Conservation (phyloP, 805 yeast species). For the Candida hungchunana region DNA sequence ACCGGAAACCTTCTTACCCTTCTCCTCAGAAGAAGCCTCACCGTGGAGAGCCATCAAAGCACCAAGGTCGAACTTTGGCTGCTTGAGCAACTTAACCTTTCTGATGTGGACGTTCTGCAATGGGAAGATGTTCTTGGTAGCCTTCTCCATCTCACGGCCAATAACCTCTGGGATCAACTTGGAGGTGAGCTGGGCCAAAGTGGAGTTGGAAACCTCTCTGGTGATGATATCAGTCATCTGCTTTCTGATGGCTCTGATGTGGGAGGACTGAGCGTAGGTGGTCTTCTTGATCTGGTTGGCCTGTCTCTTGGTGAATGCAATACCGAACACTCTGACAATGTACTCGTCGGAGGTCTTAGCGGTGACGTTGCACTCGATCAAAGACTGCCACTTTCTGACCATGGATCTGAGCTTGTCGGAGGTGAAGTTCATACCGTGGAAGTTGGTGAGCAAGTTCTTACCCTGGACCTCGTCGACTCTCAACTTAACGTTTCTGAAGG, state of each 20-base stretch:
- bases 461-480: conserved; percentile 99
- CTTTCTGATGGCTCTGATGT: conserved; percentile 80
- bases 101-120: conserved; percentile 98
- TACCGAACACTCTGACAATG: conserved; percentile 92
- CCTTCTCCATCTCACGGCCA: conserved; percentile 97
- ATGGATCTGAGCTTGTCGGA: conserved; percentile 95
- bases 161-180: conserved; percentile 98
- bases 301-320: conserved; percentile 98
- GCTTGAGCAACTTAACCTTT: conserved; percentile 97
- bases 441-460: conserved; percentile 97
- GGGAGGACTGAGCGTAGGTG: conserved; percentile 95
- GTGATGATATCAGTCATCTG: conserved; percentile 94
- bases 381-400: conserved; percentile 98
- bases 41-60: conserved; percentile 96
- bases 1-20: conserved; percentile 95
- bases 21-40: conserved; percentile 89
- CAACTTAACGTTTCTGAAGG: conserved; percentile 94
- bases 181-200: conserved; percentile 93
- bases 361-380: conserved; percentile 96
- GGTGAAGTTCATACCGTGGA: conserved; percentile 99
- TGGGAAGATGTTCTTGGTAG: conserved; percentile 93
- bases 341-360: conserved; percentile 98
- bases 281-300: conserved; percentile 97
- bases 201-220: conserved; percentile 92
- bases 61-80: conserved; percentile 98